Conservation (phyloP, 1,284 basidiomycete genomes). For the Afroboletus lepidellus region DNA sequence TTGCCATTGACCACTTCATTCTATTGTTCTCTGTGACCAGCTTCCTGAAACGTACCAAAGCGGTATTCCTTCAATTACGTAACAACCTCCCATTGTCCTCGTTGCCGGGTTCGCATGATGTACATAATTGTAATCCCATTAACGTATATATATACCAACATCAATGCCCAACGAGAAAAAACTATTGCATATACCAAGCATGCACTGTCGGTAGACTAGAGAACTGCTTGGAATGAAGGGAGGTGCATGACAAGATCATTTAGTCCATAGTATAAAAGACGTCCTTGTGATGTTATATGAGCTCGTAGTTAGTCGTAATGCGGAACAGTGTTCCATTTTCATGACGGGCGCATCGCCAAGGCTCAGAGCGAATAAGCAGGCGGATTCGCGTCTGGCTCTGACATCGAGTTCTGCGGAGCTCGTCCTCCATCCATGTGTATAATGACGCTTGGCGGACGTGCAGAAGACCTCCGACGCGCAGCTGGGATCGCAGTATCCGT, state of each 20-base stretch:
- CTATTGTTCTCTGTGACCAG: conserved; percentile 32
- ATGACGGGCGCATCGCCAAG: background rate
- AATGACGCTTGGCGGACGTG: conserved; percentile 14
- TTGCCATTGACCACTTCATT: conserved; percentile 19
- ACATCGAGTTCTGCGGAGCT: background rate
- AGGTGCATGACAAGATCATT: conserved; percentile 7
- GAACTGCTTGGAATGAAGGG: conserved; percentile 1
- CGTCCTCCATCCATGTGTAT: conserved; percentile 32
- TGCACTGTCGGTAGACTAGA: conserved; percentile 23
- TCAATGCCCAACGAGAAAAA: background rate
- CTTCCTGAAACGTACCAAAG: background rate
- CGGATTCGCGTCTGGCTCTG: conserved; percentile 9
- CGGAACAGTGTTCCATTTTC: conserved; percentile 5
- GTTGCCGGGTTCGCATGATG: conserved; percentile 8
- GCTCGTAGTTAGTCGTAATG: conserved; percentile 19
- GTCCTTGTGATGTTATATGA: conserved; percentile 18
- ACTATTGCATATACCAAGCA: conserved; percentile 10
- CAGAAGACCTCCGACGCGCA: conserved; percentile 2
- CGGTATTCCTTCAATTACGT: conserved; percentile 13
- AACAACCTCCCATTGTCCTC: conserved; percentile 28
- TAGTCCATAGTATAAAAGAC: conserved; percentile 19
- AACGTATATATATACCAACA: background rate
- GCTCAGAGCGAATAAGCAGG: conserved; percentile 28
- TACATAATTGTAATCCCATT: conserved; percentile 3
- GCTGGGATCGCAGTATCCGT: conserved; percentile 6